Percentiles rank a stretch among this genome's conserved stretches.
Conservation (phyloP, 352 stramenopile species). For the Lagenidium giganteum region DNA sequence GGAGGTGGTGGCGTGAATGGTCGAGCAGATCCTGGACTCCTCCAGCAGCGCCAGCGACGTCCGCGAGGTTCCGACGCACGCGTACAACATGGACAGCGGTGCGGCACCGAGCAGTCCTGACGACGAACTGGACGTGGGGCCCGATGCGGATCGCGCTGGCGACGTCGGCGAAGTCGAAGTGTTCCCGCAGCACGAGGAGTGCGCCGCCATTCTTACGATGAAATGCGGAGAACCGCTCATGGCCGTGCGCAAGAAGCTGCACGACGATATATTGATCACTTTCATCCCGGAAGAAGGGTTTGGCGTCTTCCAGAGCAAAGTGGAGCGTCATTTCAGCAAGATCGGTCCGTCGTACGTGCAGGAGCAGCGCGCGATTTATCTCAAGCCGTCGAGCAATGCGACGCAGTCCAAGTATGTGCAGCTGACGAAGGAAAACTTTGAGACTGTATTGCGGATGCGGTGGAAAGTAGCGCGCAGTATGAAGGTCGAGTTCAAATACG, state of each 20-base stretch:
- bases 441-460: slow-evolving; percentile 52
- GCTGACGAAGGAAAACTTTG: slow-evolving; percentile 72
- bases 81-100: no score
- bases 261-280: slow-evolving; percentile 61
- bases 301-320: slow-evolving; percentile 70
- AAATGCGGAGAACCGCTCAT: slow-evolving; percentile 72
- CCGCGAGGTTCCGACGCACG: no score
- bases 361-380: slow-evolving; percentile 63
- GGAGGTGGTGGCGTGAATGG: no score
- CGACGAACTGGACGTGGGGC: slow-evolving; percentile 27
- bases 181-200: slow-evolving; percentile 63
- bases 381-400: slow-evolving; percentile 69
- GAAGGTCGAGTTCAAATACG: slow-evolving; percentile 79
- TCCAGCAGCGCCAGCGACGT: no score
- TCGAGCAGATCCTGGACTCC: no score
- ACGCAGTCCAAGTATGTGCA: slow-evolving; percentile 78
- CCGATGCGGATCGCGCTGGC: slow-evolving; percentile 19
- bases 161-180: slow-evolving; percentile 25
- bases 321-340: slow-evolving; percentile 68
- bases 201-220: slow-evolving; percentile 63
- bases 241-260: slow-evolving; percentile 74
- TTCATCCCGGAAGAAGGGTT: slow-evolving; percentile 75
- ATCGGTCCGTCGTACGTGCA: slow-evolving; percentile 54
- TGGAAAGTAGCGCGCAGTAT: slow-evolving; percentile 78
- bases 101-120: no score